phyloP scores from a whole-genome alignment of 495 filamentous ascomycete species.

The Hyaloscypha bicolor region DNA sequence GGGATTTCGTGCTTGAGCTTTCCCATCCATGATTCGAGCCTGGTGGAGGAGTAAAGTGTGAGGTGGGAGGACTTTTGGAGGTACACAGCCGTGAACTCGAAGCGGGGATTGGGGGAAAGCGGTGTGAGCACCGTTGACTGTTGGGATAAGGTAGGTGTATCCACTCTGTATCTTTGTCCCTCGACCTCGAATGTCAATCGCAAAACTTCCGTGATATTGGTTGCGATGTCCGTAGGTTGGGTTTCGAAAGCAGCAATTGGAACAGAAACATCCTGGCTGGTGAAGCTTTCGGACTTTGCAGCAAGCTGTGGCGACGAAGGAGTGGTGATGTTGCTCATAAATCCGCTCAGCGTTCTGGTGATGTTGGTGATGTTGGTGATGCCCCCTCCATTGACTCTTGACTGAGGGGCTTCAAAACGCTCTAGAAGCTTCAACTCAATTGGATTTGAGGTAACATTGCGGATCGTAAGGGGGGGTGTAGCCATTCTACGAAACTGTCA shows the following conservation, averaged over 20 bases:
- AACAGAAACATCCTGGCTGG: constrained; percentile 54
- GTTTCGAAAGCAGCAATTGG: constrained; percentile 60
- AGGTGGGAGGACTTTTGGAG: constrained; percentile 64
- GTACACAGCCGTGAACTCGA: constrained; percentile 74
- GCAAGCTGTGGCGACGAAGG: constrained; percentile 44
- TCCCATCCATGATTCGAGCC: constrained; percentile 80
- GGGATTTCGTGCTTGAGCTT: constrained; percentile 66
- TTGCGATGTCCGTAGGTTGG: constrained; percentile 54
- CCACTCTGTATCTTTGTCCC: constrained; percentile 62
- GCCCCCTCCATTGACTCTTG: constrained; percentile 23
- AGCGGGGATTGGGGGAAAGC: constrained; percentile 54
- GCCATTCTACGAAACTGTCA: constrained; percentile 12
- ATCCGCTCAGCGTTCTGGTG: constrained; percentile 52
- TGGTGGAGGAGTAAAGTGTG: constrained; percentile 73
- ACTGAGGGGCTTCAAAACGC: constrained; percentile 60
- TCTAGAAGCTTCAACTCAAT: constrained; percentile 76
- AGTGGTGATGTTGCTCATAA: constrained; percentile 41
- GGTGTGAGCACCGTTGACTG: constrained; percentile 59
- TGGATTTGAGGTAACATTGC: constrained; percentile 79
- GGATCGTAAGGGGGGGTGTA: constrained; percentile 63
- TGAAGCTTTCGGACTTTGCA: constrained; percentile 56
- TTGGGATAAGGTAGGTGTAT: constrained; percentile 57
- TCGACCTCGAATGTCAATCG: constrained; percentile 65
- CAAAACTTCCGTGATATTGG: constrained; percentile 54
- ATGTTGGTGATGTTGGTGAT: constrained; percentile 25